Evolutionary conservation across 2,329 filamentous ascomycete species (phyloP).

Genomic region (Mycosphaerelloides madeirae): DNA sequence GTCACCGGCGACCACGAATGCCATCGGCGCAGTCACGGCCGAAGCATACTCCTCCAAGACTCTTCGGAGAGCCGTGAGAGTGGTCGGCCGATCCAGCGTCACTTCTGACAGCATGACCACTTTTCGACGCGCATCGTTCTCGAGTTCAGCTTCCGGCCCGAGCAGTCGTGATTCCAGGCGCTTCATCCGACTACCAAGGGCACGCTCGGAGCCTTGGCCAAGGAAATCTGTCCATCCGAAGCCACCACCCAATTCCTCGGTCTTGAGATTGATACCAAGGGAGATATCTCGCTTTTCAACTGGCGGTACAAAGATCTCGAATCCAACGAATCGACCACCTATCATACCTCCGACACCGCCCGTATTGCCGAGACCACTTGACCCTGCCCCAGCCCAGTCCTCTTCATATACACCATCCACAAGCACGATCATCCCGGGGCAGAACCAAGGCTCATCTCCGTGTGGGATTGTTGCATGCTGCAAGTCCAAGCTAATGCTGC

Average conservation of each 20-base stretch:
- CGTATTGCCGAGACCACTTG: conserved; percentile 57
- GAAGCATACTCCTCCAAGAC: conserved; percentile 72
- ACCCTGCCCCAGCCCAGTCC: conserved; percentile 67
- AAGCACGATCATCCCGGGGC: conserved; percentile 91
- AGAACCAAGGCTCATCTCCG: conserved; percentile 77
- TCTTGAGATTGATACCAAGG: conserved; percentile 55
- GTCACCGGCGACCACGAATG: conserved; percentile 80
- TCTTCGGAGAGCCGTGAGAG: conserved; percentile 73
- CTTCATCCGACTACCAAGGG: conserved; percentile 76
- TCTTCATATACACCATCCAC: conserved; percentile 97
- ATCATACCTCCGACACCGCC: conserved; percentile 84
- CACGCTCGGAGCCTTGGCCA: conserved; percentile 83
- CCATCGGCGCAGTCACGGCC: conserved; percentile 58
- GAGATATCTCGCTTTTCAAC: conserved; percentile 79
- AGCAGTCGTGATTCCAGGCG: conserved; percentile 68
- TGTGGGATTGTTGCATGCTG: conserved; percentile 76
- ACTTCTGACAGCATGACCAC: conserved; percentile 80
- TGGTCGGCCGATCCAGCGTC: conserved; percentile 78
- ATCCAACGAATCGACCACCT: conserved; percentile 84
- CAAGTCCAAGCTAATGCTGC: conserved; percentile 80
- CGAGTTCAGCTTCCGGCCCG: conserved; percentile 25
- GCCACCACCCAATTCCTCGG: conserved; percentile 64
- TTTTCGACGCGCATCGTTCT: conserved; percentile 35
- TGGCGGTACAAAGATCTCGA: conserved; percentile 86
- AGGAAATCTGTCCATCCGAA: conserved; percentile 98